Conservation (phyloP, 2,329 filamentous ascomycete species). For the Microdochium trichocladiopsis region DNA sequence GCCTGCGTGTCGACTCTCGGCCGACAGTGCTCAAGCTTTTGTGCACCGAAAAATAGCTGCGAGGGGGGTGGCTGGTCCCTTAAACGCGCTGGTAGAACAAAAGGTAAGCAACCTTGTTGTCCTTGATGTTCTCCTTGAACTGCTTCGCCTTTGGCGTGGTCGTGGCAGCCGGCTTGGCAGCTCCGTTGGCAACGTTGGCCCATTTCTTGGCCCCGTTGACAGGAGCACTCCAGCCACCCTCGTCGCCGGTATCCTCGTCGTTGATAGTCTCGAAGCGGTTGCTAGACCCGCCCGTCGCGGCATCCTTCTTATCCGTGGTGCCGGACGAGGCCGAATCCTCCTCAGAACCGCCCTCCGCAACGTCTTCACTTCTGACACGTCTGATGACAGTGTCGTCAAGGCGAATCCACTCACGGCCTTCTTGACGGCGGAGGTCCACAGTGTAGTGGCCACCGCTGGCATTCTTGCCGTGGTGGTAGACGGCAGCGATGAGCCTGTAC, state of each 20-base stretch:
- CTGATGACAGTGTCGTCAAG: constrained; percentile 90
- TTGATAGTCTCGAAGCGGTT: constrained; percentile 72
- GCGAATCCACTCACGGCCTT: constrained; percentile 92
- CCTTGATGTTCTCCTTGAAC: constrained; percentile 62
- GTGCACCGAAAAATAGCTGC: too few species aligned
- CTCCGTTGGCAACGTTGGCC: constrained; percentile 62
- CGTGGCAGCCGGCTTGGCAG: constrained; percentile 37
- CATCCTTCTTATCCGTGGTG: constrained; percentile 59
- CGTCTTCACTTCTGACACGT: constrained; percentile 78
- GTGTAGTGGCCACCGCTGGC: constrained; percentile 96
- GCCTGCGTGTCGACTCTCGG: too few species aligned
- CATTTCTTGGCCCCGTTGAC: constrained; percentile 69
- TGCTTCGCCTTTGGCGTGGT: constrained; percentile 47
- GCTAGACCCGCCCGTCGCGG: constrained; percentile 29
- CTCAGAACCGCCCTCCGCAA: constrained; percentile 77
- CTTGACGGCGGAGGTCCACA: constrained; percentile 90
- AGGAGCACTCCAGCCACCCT: constrained; percentile 61
- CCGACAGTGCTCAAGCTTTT: too few species aligned
- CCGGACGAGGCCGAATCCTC: constrained; percentile 58
- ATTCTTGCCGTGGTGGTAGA: constrained; percentile 97
- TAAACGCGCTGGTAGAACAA: constrained; percentile 84
- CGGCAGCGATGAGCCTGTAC: constrained; percentile 81
- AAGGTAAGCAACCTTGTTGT: constrained; percentile 96
- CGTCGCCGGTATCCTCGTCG: constrained; percentile 60
- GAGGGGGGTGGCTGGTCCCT: too few species aligned